Evolutionary conservation across 2,329 filamentous ascomycete species (phyloP), one percentile per base, ranked within the genome.

Genomic region (Periconia digitata): DNA sequence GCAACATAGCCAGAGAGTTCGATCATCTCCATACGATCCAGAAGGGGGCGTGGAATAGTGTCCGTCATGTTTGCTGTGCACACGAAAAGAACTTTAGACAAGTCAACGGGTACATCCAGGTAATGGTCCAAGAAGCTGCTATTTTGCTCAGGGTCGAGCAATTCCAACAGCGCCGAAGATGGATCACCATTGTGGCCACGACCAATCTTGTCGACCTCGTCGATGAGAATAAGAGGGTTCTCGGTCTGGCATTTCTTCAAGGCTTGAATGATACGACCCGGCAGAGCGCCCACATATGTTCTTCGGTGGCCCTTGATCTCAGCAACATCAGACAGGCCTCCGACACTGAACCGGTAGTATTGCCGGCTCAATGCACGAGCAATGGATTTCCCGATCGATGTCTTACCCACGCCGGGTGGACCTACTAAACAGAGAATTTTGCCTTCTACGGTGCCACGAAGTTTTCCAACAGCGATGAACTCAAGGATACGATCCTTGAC

Each of bases 21-120:
- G 59, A 99, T 99, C 63, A 97, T 85, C 72, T 99, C 94, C 94
- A 99, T 99, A 60, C 94, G 87, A 69, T 99, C 94, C 15, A 97
- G 81, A 0, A 99, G 80, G 3, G 94, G 95, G 36, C 92, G 84
- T 15, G 94, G 94, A 53, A 99, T 99, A 0, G 94, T 99, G 64
- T 99, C 94, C 0, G 92, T 96, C 87, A 97, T 95, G 72, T 99
- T 99, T 50, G 94, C 94, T 13, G 94, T 99, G 79, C 94, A 99
- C 36, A 99, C 94, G 68, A 99, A 99, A 18, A 99, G 81, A 2
- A 99, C 94, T 76, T 97, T 97, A 43, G 92, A 96, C 43, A 99
- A 79, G 68, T 99, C 94, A 6, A 99, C 92, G 0, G 94, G 94
- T 0, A 99, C 91, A 70, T 99, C 94, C 83, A 99, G 90, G 75